Conservation (phyloP, 805 yeast genomes). For the Metschnikowia lunata region DNA sequence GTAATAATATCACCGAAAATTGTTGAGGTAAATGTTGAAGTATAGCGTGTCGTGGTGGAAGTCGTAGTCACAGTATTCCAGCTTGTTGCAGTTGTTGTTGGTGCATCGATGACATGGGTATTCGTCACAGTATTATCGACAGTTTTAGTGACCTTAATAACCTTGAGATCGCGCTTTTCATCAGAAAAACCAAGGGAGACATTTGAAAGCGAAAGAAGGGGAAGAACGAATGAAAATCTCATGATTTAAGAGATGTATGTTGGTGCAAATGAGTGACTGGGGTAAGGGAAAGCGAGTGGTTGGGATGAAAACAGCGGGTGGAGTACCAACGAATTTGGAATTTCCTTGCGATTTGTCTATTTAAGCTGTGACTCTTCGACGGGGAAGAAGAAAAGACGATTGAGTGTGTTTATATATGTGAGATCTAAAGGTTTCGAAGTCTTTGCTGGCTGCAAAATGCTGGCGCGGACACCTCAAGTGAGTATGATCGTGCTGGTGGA, state of each 20-base stretch:
- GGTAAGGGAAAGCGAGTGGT: conserved; percentile 17
- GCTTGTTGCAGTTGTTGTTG: conserved; percentile 27
- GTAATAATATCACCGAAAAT: conserved; percentile 37
- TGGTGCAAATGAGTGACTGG: conserved; percentile 7
- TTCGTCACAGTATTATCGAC: conserved; percentile 33
- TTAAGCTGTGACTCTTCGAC: too few species aligned
- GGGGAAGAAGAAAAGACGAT: too few species aligned
- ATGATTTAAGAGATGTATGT: conserved; percentile 1
- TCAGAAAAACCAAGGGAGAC: conserved; percentile 6
- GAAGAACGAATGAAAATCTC: conserved; percentile 10
- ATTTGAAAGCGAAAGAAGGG: conserved; percentile 9
- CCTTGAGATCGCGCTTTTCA: conserved; percentile 18
- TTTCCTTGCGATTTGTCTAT: too few species aligned
- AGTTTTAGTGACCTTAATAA: conserved; percentile 33
- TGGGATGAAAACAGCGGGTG: conserved; percentile 1
- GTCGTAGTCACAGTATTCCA: conserved; percentile 28
- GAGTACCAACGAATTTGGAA: too few species aligned
- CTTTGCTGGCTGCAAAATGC: too few species aligned
- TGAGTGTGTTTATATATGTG: too few species aligned
- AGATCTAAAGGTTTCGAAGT: too few species aligned
- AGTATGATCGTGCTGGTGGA: too few species aligned
- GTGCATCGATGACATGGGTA: conserved; percentile 29
- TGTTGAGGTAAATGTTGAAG: conserved; percentile 42
- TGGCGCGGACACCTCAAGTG: too few species aligned
- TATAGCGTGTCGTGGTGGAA: conserved; percentile 36